Evolutionary conservation across 805 yeast genomes (phyloP).

Genomic region (Candida boidinii): DNA sequence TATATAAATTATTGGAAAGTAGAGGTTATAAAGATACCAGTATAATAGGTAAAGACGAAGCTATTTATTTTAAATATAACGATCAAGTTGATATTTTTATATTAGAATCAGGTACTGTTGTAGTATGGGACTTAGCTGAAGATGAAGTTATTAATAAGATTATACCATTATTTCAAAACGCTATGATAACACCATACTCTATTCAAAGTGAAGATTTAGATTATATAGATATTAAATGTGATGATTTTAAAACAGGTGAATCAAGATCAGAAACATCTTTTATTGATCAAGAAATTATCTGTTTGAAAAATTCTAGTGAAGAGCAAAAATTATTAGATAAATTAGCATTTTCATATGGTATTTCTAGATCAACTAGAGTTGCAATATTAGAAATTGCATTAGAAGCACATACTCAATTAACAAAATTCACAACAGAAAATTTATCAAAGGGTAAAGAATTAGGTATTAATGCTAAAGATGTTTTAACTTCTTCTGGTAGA

Average conservation of each 20-base stretch:
- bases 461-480: slow-evolving; percentile 48
- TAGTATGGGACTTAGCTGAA: slow-evolving; percentile 78
- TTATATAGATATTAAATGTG: slow-evolving; percentile 30
- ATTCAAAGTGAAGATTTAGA: slow-evolving; percentile 86
- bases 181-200: slow-evolving; percentile 38
- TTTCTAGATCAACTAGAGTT: slow-evolving; percentile 78
- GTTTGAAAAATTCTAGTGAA: slow-evolving; percentile 42
- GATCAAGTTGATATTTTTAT: slow-evolving; percentile 50
- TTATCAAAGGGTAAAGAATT: slow-evolving; percentile 54
- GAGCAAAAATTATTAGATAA: slow-evolving; percentile 58
- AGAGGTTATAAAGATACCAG: slow-evolving; percentile 26
- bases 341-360: slow-evolving; percentile 83
- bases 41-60: slow-evolving; percentile 40
- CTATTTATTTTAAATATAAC: slow-evolving; percentile 42
- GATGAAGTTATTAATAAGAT: slow-evolving; percentile 33
- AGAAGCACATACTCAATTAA: slow-evolving; percentile 57
- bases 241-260: slow-evolving; percentile 23
- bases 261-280: slow-evolving; percentile 21
- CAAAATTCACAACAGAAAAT: slow-evolving; percentile 56
- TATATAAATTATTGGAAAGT: slow-evolving; percentile 28
- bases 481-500: slow-evolving; percentile 63
- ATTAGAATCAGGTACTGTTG: slow-evolving; percentile 69
- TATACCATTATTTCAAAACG: slow-evolving; percentile 41
- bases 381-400: slow-evolving; percentile 69
- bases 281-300: slow-evolving; percentile 54